A percentile compares a stretch with the other conserved stretches of the same genome.
These are phyloP conservation scores for Aureobasidium sp. DNA, from an alignment of 2,329 filamentous ascomycete species.

Conservation along the genomic window DNA sequence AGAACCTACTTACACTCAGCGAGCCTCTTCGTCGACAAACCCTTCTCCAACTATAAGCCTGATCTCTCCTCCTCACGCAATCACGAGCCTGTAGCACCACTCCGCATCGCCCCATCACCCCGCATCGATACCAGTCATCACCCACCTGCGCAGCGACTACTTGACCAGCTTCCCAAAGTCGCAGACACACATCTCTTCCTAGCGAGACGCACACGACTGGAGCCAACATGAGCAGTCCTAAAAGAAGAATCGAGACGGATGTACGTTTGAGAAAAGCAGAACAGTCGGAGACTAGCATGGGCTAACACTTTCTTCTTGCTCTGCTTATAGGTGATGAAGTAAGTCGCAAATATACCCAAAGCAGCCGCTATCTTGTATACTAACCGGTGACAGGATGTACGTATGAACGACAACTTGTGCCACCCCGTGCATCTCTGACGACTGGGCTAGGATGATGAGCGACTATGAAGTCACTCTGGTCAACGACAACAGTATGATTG, in stretches of 20 bases:
- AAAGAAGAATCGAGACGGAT: slow-evolving; percentile 93
- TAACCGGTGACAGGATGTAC: slow-evolving; percentile 11
- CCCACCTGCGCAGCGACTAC: background rate
- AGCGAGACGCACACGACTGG: background rate
- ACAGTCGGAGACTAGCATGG: slow-evolving; percentile 14
- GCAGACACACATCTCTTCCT: background rate
- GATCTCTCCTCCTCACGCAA: no score
- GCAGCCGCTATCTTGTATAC: background rate
- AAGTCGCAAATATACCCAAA: slow-evolving; percentile 8
- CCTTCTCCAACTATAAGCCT: background rate
- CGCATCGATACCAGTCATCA: background rate
- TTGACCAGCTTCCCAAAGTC: background rate
- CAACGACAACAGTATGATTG: slow-evolving; percentile 82
- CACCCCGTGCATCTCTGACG: background rate
- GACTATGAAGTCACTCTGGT: slow-evolving; percentile 98
- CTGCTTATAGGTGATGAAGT: slow-evolving; percentile 25
- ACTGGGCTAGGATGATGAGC: slow-evolving; percentile 79
- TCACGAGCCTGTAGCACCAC: background rate
- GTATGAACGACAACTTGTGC: background rate
- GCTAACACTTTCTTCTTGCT: slow-evolving; percentile 20
- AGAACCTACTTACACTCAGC: background rate
- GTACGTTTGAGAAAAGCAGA: slow-evolving; percentile 46
- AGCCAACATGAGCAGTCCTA: slow-evolving; percentile 79
- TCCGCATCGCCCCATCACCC: background rate
- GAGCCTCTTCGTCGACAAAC: background rate